Conservation (phyloP, 768 basidiomycete species). For the Leccinum rimulosum region DNA sequence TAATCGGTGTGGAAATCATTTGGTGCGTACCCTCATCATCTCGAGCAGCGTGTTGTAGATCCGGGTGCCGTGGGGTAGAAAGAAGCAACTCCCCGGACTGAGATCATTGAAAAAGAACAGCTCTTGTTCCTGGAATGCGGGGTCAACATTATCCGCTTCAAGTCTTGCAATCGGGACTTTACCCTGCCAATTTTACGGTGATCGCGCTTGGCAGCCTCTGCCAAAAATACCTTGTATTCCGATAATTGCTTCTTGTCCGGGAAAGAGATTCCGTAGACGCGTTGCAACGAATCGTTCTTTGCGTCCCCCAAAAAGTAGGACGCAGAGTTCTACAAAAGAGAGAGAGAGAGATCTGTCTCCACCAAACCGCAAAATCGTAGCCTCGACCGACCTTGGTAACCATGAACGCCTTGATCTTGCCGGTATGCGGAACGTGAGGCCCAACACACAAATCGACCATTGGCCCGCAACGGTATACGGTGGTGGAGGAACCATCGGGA, state of each 20-base stretch:
- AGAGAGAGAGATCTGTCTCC: background rate
- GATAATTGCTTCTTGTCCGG: conserved; percentile 94
- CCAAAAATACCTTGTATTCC: conserved; percentile 95
- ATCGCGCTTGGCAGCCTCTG: conserved; percentile 96
- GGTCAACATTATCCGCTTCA: background rate
- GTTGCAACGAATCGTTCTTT: conserved; percentile 90
- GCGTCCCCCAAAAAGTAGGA: conserved; percentile 97
- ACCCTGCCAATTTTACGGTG: conserved; percentile 94
- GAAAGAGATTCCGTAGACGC: conserved; percentile 98
- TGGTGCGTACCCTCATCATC: conserved; percentile 73
- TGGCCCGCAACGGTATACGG: conserved; percentile 97
- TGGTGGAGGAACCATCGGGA: conserved; percentile 93
- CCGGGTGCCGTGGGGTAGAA: conserved; percentile 93
- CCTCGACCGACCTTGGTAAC: conserved; percentile 73
- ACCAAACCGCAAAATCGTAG: background rate
- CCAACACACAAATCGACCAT: conserved; percentile 98
- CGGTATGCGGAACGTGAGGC: conserved; percentile 97
- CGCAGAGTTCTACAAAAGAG: conserved; percentile 72
- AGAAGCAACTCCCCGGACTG: conserved; percentile 94
- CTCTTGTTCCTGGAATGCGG: conserved; percentile 74
- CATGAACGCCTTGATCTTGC: conserved; percentile 96
- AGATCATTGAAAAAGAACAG: conserved; percentile 98
- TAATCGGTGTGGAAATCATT: conserved; percentile 1
- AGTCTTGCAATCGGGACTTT: conserved; percentile 2
- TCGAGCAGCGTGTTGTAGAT: conserved; percentile 95